phyloP scores from a whole-genome alignment of 2,329 filamentous ascomycete species.

The Talaromyces sp. region DNA sequence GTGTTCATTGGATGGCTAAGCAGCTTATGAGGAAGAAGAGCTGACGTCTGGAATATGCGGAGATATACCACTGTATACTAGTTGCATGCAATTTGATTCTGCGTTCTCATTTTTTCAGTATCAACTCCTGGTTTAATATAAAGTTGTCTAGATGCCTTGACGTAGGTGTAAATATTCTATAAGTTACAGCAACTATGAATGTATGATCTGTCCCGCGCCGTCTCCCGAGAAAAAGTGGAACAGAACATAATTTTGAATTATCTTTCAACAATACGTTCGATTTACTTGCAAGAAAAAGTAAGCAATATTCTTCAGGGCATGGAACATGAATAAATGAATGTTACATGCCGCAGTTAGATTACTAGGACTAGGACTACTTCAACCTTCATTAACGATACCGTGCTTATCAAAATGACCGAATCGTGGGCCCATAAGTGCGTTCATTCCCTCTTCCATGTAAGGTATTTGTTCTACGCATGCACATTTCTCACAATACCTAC shows the following conservation, averaged over 20 bases:
- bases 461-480: neutral
- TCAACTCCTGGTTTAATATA: neutral
- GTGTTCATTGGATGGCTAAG: neutral
- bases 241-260: neutral
- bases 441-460: neutral
- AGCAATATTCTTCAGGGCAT: no score
- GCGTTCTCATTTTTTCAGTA: neutral
- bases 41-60: slow-evolving; percentile 12
- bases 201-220: neutral
- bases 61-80: slow-evolving; percentile 17
- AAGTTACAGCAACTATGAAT: no score
- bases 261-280: no score
- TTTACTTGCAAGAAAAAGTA: no score
- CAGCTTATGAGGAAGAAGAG: neutral
- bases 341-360: neutral
- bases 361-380: no score
- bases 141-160: neutral
- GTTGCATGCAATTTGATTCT: slow-evolving; percentile 8
- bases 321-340: neutral
- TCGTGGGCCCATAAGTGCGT: neutral
- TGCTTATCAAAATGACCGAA: neutral
- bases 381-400: no score
- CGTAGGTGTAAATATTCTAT: no score
- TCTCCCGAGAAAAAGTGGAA: slow-evolving; percentile 1
- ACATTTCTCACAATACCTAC: neutral